phyloP scores from a whole-genome alignment of 257 asterid genomes.

The Solanum sitiens region DNA sequence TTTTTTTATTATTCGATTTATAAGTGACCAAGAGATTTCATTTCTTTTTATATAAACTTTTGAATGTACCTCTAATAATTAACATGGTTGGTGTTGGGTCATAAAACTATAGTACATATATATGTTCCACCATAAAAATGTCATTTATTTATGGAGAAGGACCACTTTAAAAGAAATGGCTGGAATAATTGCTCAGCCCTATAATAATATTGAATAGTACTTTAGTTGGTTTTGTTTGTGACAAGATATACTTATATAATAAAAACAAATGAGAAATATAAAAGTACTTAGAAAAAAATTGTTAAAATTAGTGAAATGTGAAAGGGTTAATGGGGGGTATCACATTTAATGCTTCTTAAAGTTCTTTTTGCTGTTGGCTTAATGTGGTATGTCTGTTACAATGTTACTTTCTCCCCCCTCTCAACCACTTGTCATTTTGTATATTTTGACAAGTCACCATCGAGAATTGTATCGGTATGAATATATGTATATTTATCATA shows the following conservation, averaged over 20 bases:
- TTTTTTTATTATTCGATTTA: neutral
- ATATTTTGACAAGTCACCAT: neutral
- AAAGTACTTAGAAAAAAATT: neutral
- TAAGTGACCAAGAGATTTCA: neutral
- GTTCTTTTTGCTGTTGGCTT: constrained; percentile 15
- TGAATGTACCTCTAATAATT: neutral
- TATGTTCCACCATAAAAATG: neutral
- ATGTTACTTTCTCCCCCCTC: constrained; percentile 8
- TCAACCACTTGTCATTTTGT: constrained; percentile 8
- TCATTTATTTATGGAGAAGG: neutral
- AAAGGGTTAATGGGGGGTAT: neutral
- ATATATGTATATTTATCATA: neutral
- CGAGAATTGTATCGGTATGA: neutral
- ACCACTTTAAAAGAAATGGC: constrained; percentile 15
- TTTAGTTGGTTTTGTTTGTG: neutral
- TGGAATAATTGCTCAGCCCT: neutral
- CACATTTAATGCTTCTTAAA: constrained; percentile 9
- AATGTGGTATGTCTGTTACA: constrained; percentile 25
- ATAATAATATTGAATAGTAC: neutral
- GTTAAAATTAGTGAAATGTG: neutral
- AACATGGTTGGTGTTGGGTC: neutral
- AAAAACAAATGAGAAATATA: neutral
- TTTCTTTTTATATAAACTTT: neutral
- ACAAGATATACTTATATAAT: neutral
- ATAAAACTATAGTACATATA: neutral